phyloP scores from a whole-genome alignment of 1,284 basidiomycete species.

The Coniophora puteana region DNA sequence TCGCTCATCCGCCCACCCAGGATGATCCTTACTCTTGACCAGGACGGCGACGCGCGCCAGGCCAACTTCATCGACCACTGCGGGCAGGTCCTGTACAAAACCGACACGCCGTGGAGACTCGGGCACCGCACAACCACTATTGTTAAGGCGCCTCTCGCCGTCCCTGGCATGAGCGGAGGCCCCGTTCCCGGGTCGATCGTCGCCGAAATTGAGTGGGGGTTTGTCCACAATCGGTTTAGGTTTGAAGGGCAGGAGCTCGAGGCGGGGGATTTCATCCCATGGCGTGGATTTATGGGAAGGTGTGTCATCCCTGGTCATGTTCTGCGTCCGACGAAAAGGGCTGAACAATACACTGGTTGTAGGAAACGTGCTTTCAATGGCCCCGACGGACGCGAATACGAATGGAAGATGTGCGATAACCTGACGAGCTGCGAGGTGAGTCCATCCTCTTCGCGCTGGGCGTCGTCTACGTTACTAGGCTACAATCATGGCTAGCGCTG shows the following conservation, averaged over 20 bases:
- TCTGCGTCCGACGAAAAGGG: no score
- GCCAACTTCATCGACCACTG: constrained; percentile 16
- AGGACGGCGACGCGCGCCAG: no score
- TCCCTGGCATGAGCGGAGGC: no score
- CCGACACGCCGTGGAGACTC: constrained; percentile 17
- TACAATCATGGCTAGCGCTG: no score
- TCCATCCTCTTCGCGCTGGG: no score
- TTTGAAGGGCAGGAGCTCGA: constrained; percentile 14
- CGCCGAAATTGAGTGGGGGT: constrained; percentile 22
- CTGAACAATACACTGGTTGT: not conserved
- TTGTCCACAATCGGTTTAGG: constrained; percentile 21
- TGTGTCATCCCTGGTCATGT: constrained; percentile 8
- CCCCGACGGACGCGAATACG: constrained; percentile 18
- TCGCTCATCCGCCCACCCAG: no score
- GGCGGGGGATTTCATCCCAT: constrained; percentile 24
- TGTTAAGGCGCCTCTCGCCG: no score
- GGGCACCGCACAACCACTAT: constrained; percentile 11
- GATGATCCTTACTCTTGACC: no score
- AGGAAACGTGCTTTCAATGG: constrained; percentile 28
- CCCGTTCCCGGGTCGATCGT: no score
- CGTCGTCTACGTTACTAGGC: no score
- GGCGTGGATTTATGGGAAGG: constrained; percentile 20
- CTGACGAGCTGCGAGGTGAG: no score
- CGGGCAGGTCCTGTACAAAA: constrained; percentile 28
- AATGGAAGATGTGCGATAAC: no score